phyloP scores from a whole-genome alignment of 352 stramenopile species.

The Phytopythium kandeliae region DNA sequence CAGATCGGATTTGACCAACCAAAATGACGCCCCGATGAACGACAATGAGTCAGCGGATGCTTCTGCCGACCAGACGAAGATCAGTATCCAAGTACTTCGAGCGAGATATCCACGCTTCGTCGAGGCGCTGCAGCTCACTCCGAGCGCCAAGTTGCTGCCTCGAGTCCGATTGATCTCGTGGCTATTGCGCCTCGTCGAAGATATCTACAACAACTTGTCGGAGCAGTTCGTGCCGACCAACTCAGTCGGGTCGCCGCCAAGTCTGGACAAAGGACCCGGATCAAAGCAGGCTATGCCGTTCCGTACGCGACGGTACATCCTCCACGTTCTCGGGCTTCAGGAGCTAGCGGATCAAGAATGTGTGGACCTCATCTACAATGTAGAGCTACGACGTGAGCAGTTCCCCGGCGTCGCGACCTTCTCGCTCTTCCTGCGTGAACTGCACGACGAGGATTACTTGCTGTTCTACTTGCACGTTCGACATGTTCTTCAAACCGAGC shows the following conservation, averaged over 20 bases:
- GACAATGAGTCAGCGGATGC: conserved; percentile 1
- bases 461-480: conserved; percentile 62
- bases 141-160: conserved; percentile 10
- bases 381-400: conserved; percentile 35
- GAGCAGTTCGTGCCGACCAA: conserved; percentile 4
- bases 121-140: conserved; percentile 20
- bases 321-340: conserved; percentile 39
- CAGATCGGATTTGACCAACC: conserved; percentile 2
- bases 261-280: background rate
- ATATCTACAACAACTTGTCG: conserved; percentile 51
- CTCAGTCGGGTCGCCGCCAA: background rate
- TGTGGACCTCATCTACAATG: conserved; percentile 65
- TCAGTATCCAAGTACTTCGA: conserved; percentile 29
- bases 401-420: conserved; percentile 54
- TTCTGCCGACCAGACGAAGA: background rate
- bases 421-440: conserved; percentile 55
- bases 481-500: conserved; percentile 30
- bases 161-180: conserved; percentile 49
- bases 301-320: conserved; percentile 47
- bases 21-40: conserved; percentile 2
- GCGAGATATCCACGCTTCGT: conserved; percentile 50
- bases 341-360: conserved; percentile 66
- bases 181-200: conserved; percentile 57
- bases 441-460: conserved; percentile 58
- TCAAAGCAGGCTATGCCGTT: conserved; percentile 44